A percentile compares a stretch with the other conserved stretches of the same genome.
Conservation (phyloP, 2,329 filamentous ascomycete species). For the Fusarium ramigenum region DNA sequence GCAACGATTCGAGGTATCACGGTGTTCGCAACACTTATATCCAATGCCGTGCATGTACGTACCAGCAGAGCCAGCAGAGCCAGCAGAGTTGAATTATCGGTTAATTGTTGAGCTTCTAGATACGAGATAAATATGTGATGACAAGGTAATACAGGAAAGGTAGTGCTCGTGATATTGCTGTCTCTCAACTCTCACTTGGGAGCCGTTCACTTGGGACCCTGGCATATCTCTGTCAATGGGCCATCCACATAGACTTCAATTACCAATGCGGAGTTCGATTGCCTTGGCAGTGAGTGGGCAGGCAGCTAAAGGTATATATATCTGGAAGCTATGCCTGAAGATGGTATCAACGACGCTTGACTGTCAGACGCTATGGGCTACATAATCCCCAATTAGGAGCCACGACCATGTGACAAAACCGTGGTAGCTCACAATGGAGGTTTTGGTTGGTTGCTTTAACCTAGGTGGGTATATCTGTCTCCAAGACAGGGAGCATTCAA, state of each 20-base stretch:
- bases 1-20: conserved; percentile 36
- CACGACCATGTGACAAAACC: neutral
- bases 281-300: neutral
- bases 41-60: conserved; percentile 11
- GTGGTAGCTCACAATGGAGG: neutral
- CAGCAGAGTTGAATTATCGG: neutral
- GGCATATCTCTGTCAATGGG: neutral
- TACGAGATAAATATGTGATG: neutral
- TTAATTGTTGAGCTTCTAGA: neutral
- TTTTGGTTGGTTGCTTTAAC: neutral
- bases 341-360: neutral
- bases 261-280: neutral
- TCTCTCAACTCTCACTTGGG: neutral
- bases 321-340: neutral
- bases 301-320: neutral
- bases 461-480: neutral
- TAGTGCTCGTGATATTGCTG: neutral
- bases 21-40: conserved; percentile 20
- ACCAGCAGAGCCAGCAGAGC: neutral
- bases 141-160: neutral
- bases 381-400: neutral
- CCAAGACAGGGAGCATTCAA: neutral
- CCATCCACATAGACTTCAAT: neutral
- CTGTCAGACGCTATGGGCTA: neutral
- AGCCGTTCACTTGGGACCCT: neutral